Evolutionary conservation across 257 asterid species (phyloP).

Genomic region (Sherardia arvensis): DNA sequence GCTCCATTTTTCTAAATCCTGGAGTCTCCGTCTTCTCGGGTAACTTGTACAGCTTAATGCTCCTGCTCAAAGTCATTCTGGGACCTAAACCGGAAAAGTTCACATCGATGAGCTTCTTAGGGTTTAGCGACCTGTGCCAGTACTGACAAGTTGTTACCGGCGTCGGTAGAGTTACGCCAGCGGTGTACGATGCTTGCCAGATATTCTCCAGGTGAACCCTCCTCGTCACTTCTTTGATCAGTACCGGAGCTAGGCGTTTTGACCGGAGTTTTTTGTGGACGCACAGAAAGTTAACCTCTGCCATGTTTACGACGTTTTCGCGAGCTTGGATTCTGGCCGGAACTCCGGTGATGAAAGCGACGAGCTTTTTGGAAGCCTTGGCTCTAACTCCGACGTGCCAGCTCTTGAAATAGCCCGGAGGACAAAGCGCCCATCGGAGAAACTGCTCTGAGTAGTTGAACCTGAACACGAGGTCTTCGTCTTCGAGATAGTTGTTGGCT

Average conservation of each 20-base stretch:
- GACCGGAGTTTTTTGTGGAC: conserved; percentile 54
- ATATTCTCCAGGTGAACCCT: conserved; percentile 44
- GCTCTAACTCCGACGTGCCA: conserved; percentile 58
- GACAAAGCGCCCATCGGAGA: conserved; percentile 48
- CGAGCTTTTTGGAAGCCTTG: conserved; percentile 36
- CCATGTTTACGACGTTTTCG: conserved; percentile 32
- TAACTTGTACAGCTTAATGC: conserved; percentile 34
- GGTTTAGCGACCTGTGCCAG: conserved; percentile 45
- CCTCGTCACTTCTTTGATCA: conserved; percentile 51
- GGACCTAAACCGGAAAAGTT: conserved; percentile 49
- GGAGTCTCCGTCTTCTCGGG: conserved; percentile 27
- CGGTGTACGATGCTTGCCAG: conserved; percentile 58
- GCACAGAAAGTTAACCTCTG: conserved; percentile 46
- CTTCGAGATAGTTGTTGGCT: conserved; percentile 44
- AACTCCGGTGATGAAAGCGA: conserved; percentile 43
- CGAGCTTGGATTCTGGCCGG: conserved; percentile 39
- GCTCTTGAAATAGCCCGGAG: conserved; percentile 32
- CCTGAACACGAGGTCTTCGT: conserved; percentile 44
- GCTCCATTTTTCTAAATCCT: conserved; percentile 44
- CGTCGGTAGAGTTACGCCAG: conserved; percentile 43
- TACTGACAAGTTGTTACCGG: conserved; percentile 37
- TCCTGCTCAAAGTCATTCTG: conserved; percentile 50
- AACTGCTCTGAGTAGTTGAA: conserved; percentile 50
- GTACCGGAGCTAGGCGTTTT: conserved; percentile 48
- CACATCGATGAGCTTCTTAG: conserved; percentile 46